Conservation (phyloP, 805 yeast species). For the Candida xiaguanensis region DNA sequence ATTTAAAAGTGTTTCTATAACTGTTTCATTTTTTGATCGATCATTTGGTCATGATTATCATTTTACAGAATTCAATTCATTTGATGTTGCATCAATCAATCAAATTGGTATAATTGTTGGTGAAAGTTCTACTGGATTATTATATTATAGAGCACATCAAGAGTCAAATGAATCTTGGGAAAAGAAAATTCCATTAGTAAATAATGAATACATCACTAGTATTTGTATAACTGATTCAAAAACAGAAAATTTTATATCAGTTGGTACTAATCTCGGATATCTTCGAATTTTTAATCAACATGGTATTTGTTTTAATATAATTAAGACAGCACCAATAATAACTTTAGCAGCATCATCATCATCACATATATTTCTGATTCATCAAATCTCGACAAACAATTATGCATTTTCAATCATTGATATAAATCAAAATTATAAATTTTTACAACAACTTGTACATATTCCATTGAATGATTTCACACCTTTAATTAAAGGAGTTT, state of each 20-base stretch:
- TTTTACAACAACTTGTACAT: slow-evolving; percentile 35
- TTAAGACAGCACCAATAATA: slow-evolving; percentile 69
- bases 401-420: slow-evolving; percentile 49
- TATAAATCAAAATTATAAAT: slow-evolving; percentile 38
- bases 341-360: slow-evolving; percentile 63
- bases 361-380: slow-evolving; percentile 50
- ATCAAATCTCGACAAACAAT: slow-evolving; percentile 31
- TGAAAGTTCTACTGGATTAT: slow-evolving; percentile 37
- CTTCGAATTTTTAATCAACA: slow-evolving; percentile 64
- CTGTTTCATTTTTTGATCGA: slow-evolving; percentile 82
- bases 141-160: slow-evolving; percentile 66
- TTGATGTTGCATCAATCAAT: slow-evolving; percentile 73
- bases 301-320: slow-evolving; percentile 71
- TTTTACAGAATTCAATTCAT: slow-evolving; percentile 70
- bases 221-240: slow-evolving; percentile 50
- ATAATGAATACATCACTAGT: slow-evolving; percentile 62
- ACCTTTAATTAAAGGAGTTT: slow-evolving; percentile 59
- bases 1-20: slow-evolving; percentile 55
- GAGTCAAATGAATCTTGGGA: slow-evolving; percentile 71
- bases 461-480: slow-evolving; percentile 28
- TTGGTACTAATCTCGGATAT: slow-evolving; percentile 75
- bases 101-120: slow-evolving; percentile 64
- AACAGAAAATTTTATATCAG: slow-evolving; percentile 48
- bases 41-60: slow-evolving; percentile 75
- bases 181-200: slow-evolving; percentile 47